These are phyloP conservation scores for Mycena rosella DNA, from an alignment of 768 basidiomycete species.

Conservation along the genomic window DNA sequence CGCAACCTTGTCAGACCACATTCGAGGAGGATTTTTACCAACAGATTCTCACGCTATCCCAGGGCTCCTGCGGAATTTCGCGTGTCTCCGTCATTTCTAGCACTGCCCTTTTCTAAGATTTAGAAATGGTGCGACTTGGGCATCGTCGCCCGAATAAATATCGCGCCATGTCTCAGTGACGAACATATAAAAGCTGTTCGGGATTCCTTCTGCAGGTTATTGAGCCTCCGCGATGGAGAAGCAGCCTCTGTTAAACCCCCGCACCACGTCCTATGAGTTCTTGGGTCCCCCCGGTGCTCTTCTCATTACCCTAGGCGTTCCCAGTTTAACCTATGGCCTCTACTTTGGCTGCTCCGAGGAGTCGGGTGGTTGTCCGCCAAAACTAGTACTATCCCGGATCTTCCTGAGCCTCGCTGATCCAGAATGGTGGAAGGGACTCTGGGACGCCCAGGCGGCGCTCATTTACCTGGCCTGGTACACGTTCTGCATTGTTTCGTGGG, in stretches of 20 bases:
- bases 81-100: background rate
- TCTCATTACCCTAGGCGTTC: slow-evolving; percentile 78
- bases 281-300: slow-evolving; percentile 84
- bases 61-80: too few species aligned
- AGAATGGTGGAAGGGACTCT: slow-evolving; percentile 79
- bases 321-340: slow-evolving; percentile 78
- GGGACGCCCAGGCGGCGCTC: slow-evolving; percentile 83
- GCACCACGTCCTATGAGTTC: slow-evolving; percentile 82
- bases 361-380: slow-evolving; percentile 77
- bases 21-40: too few species aligned
- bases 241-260: slow-evolving; percentile 65
- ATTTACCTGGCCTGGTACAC: slow-evolving; percentile 91
- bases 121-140: slow-evolving; percentile 1
- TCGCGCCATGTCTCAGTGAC: slow-evolving; percentile 3
- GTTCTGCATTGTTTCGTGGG: slow-evolving; percentile 86
- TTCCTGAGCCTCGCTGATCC: slow-evolving; percentile 58
- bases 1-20: too few species aligned
- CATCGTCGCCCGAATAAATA: background rate
- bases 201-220: background rate
- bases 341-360: slow-evolving; percentile 82
- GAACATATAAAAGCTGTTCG: background rate
- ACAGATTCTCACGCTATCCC: too few species aligned
- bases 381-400: slow-evolving; percentile 57
- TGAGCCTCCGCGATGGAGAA: background rate
- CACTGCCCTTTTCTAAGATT: background rate